phyloP scores from a whole-genome alignment of 331 rosid genomes.

The Prunus yedoensis region DNA sequence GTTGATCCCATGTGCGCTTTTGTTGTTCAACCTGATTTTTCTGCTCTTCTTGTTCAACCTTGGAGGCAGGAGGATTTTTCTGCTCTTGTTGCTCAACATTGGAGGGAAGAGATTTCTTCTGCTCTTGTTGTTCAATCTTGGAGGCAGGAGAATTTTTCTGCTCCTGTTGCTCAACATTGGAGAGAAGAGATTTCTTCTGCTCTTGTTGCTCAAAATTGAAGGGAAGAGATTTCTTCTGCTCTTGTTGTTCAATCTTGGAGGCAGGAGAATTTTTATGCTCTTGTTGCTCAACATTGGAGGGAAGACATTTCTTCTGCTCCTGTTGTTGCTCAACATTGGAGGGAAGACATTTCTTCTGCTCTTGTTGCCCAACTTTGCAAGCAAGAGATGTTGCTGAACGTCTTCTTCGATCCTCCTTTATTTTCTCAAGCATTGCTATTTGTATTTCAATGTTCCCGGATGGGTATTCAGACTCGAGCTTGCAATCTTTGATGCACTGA shows the following conservation, averaged over 20 bases:
- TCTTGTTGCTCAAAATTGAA: too few species aligned
- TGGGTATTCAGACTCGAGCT: conserved; percentile 30
- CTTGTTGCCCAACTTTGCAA: conserved; percentile 1
- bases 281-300: too few species aligned
- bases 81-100: neutral
- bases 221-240: too few species aligned
- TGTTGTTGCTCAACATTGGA: too few species aligned
- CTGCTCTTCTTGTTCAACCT: neutral
- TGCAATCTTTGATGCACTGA: conserved; percentile 39
- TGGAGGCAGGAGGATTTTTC: too few species aligned
- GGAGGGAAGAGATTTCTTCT: neutral
- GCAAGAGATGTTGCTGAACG: neutral
- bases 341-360: neutral
- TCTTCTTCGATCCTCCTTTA: conserved; percentile 18
- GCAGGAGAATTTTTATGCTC: too few species aligned
- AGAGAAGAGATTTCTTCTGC: neutral
- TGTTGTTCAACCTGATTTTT: neutral
- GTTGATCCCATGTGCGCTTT: neutral
- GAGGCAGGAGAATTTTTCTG: too few species aligned
- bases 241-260: too few species aligned
- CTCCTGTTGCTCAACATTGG: neutral
- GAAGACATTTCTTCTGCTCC: too few species aligned
- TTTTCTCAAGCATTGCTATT: conserved; percentile 25
- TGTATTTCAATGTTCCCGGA: conserved; percentile 18
- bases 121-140: neutral